Evolutionary conservation across 2,329 filamentous ascomycete species (phyloP).

Genomic region (Xylariales sp.): DNA sequence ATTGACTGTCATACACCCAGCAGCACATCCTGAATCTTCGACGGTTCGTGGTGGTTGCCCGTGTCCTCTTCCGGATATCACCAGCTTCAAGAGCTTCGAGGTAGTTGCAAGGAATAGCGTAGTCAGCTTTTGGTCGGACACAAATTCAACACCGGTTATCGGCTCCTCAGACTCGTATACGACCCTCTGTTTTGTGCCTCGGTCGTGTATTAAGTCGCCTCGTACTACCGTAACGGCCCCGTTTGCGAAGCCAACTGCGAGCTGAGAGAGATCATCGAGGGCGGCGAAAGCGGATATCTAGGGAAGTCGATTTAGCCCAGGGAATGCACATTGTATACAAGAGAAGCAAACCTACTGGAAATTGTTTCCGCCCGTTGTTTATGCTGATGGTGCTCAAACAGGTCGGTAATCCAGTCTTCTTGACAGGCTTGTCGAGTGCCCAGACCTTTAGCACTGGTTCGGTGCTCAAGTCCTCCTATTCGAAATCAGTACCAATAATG

Average conservation of each 20-base stretch:
- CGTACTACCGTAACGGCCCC: slow-evolving; percentile 93
- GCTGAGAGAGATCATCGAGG: slow-evolving; percentile 87
- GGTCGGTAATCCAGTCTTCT: slow-evolving; percentile 89
- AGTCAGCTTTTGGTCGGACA: slow-evolving; percentile 69
- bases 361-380: slow-evolving; percentile 90
- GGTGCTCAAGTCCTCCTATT: slow-evolving; percentile 83
- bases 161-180: slow-evolving; percentile 98
- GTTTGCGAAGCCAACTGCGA: slow-evolving; percentile 96
- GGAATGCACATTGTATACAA: not conserved
- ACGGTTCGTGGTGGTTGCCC: slow-evolving; percentile 88
- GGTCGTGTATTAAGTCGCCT: slow-evolving; percentile 93
- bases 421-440: slow-evolving; percentile 92
- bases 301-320: slow-evolving; percentile 18
- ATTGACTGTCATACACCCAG: slow-evolving; percentile 96
- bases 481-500: slow-evolving; percentile 44
- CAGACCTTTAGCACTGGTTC: slow-evolving; percentile 97
- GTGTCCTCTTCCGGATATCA: slow-evolving; percentile 88
- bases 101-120: slow-evolving; percentile 95
- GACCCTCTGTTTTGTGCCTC: slow-evolving; percentile 91
- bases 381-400: slow-evolving; percentile 88
- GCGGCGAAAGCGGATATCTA: slow-evolving; percentile 89
- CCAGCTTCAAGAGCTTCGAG: slow-evolving; percentile 84
- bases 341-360: slow-evolving; percentile 72
- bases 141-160: slow-evolving; percentile 88
- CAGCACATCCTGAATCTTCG: slow-evolving; percentile 88